These are phyloP conservation scores for Solanum dulcamara DNA, from an alignment of 257 asterid species.

Conservation along the genomic window DNA sequence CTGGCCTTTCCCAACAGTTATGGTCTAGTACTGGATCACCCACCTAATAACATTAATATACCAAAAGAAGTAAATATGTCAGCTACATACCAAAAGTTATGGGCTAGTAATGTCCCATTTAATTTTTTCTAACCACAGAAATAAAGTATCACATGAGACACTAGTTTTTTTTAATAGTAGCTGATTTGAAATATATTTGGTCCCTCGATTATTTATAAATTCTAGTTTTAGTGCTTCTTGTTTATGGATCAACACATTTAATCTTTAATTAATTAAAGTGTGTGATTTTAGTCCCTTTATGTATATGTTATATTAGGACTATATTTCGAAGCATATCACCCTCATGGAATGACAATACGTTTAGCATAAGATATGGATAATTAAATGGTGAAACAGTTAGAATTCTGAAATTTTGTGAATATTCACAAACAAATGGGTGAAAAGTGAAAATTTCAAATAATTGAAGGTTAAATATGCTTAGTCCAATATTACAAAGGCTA, in stretches of 20 bases:
- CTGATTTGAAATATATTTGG: neutral
- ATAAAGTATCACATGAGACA: neutral
- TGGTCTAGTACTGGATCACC: conserved; percentile 90
- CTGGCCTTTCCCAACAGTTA: conserved; percentile 98
- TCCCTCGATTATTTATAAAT: neutral
- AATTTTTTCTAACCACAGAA: neutral
- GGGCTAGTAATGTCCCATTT: neutral
- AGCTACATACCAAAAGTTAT: neutral
- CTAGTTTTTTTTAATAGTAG: neutral
- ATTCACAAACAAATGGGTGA: neutral
- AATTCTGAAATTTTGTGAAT: neutral
- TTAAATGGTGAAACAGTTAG: neutral
- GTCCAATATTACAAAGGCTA: neutral
- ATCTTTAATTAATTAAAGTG: neutral
- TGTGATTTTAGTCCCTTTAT: neutral
- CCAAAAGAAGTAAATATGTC: neutral
- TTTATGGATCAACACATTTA: neutral
- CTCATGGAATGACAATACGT: no score
- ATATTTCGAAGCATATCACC: neutral
- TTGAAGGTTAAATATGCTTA: neutral
- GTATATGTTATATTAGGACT: neutral
- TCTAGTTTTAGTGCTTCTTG: neutral
- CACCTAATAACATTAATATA: conserved; percentile 32
- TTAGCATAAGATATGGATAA: neutral
- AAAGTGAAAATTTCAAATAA: neutral